phyloP scores from a whole-genome alignment of 345 rosid species.

The Populus ilicifolia region DNA sequence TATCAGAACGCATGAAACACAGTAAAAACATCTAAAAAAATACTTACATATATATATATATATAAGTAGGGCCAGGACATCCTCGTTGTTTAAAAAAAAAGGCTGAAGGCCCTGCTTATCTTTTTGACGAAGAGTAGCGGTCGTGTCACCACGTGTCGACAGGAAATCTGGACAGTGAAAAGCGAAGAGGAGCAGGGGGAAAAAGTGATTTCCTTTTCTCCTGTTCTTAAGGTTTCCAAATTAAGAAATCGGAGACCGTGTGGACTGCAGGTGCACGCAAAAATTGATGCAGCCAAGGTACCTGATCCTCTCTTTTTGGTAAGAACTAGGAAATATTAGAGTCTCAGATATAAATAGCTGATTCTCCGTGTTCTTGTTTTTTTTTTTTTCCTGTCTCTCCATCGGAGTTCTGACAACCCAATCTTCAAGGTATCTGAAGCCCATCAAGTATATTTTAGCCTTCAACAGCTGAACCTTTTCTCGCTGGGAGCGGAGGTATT shows the following conservation, averaged over 20 bases:
- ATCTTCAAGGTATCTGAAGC: conserved; percentile 15
- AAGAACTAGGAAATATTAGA: neutral
- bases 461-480: too few species aligned
- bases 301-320: neutral
- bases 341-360: neutral
- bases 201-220: neutral
- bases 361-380: neutral
- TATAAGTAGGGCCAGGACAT: neutral
- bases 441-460: too few species aligned
- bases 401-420: conserved; percentile 12
- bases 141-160: neutral
- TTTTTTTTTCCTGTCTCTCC: neutral
- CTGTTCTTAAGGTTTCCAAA: conserved; percentile 40
- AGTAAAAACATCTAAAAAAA: too few species aligned
- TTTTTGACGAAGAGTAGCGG: neutral
- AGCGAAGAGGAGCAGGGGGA: neutral
- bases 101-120: neutral
- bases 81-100: neutral
- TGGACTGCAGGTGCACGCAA: neutral
- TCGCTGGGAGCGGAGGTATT: too few species aligned
- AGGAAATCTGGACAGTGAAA: conserved; percentile 4
- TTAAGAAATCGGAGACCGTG: conserved; percentile 16
- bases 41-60: too few species aligned
- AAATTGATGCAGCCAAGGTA: conserved; percentile 1
- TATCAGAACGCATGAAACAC: too few species aligned